These are phyloP conservation scores for Paspalum notatum DNA, from an alignment of 176 grass and related monocot species.

Conservation along the genomic window DNA sequence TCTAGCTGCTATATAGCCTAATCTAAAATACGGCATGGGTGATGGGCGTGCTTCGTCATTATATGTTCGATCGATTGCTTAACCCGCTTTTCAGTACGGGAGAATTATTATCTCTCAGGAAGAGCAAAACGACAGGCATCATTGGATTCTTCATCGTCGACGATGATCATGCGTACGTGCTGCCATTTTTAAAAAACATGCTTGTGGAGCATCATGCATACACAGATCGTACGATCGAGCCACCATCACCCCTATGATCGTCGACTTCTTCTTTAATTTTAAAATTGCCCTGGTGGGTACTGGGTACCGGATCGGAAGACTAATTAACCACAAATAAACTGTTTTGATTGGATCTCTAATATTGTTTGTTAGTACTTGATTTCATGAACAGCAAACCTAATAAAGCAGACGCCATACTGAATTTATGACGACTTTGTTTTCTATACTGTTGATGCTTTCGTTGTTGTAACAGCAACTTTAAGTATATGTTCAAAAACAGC, in stretches of 20 bases:
- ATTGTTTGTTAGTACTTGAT: constrained; percentile 19
- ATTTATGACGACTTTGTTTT: constrained; percentile 8
- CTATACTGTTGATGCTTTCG: not conserved
- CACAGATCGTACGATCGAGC: not conserved
- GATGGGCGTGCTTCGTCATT: not conserved
- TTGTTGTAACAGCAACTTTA: not conserved
- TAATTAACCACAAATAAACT: not conserved
- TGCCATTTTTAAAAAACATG: constrained; percentile 24
- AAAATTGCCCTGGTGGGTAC: not conserved
- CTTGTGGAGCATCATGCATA: not conserved
- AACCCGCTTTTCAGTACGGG: constrained; percentile 38
- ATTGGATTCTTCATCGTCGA: constrained; percentile 49
- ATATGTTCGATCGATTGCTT: constrained; percentile 12
- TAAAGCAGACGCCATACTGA: not conserved
- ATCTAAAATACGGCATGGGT: not conserved
- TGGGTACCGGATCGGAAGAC: not conserved
- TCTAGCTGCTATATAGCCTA: not conserved
- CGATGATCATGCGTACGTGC: constrained; percentile 21
- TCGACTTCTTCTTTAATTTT: not conserved
- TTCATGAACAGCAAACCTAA: not conserved
- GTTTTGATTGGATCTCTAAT: not conserved
- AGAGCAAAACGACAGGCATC: not conserved
- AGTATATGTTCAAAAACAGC: too few species aligned
- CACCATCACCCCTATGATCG: constrained; percentile 10
- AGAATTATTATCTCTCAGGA: constrained; percentile 21